A percentile compares a stretch with the other conserved stretches of the same genome.
Conservation (phyloP, 768 basidiomycete genomes). For the Trametes cubensis region DNA sequence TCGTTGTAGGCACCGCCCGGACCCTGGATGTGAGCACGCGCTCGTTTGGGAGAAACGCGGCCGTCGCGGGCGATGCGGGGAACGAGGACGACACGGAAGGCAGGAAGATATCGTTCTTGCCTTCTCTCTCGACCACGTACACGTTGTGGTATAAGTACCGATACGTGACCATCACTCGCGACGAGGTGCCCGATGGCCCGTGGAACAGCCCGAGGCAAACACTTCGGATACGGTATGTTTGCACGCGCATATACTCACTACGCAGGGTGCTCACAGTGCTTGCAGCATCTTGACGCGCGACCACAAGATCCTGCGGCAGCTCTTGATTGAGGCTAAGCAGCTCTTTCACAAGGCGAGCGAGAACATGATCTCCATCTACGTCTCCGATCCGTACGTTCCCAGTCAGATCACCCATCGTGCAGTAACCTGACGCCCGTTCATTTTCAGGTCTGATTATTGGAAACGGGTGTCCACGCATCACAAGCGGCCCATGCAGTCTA, state of each 20-base stretch:
- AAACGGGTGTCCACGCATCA: slow-evolving; percentile 56
- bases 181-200: slow-evolving; percentile 38
- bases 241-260: neutral
- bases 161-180: slow-evolving; percentile 38
- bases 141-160: slow-evolving; percentile 51
- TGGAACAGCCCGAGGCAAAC: slow-evolving; percentile 43
- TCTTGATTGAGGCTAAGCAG: slow-evolving; percentile 60
- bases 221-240: slow-evolving; percentile 46
- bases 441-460: slow-evolving; percentile 46
- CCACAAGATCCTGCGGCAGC: slow-evolving; percentile 47
- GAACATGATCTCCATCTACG: slow-evolving; percentile 56
- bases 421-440: neutral
- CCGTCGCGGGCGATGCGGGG: neutral
- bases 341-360: slow-evolving; percentile 54
- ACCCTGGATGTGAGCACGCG: slow-evolving; percentile 23
- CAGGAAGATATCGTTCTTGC: slow-evolving; percentile 19
- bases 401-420: neutral
- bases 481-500: slow-evolving; percentile 70
- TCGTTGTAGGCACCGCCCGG: slow-evolving; percentile 16
- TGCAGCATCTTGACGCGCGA: slow-evolving; percentile 53
- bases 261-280: neutral
- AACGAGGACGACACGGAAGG: slow-evolving; percentile 13
- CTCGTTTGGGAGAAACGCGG: slow-evolving; percentile 6
- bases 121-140: slow-evolving; percentile 35
- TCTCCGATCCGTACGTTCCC: slow-evolving; percentile 43